These are phyloP conservation scores for Jaminaea rosea DNA, from an alignment of 1,284 basidiomycete species.

Conservation along the genomic window DNA sequence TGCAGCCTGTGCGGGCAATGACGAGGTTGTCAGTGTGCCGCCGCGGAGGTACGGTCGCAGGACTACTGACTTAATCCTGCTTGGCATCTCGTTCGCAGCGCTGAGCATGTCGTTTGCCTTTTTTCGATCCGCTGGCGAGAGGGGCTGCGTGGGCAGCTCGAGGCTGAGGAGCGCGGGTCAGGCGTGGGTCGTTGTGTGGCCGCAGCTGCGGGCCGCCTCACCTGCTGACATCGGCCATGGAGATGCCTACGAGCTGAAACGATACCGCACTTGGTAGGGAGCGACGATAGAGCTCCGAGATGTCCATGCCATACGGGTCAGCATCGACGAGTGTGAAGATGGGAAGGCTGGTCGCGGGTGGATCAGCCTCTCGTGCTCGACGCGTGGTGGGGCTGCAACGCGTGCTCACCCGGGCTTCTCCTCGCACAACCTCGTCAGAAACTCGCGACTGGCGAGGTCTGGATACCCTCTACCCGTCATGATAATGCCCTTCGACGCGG, in stretches of 20 bases:
- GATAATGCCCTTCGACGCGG: not conserved
- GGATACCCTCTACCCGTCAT: constrained; percentile 34
- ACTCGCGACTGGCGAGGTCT: constrained; percentile 17
- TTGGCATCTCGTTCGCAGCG: no score
- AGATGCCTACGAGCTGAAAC: not conserved
- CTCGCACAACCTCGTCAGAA: constrained; percentile 8
- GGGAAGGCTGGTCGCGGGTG: not conserved
- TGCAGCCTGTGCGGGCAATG: not conserved
- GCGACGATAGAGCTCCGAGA: not conserved
- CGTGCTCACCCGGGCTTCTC: not conserved
- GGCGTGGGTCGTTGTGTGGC: not conserved
- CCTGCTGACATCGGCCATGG: not conserved
- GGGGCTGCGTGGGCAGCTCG: no score
- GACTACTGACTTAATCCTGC: no score
- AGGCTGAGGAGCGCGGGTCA: no score
- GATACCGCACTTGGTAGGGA: not conserved
- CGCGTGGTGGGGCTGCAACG: not conserved
- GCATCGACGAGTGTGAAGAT: not conserved
- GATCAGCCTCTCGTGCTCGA: not conserved
- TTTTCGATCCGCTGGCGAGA: no score
- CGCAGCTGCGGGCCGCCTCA: not conserved
- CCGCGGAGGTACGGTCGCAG: not conserved
- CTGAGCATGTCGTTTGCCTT: not conserved
- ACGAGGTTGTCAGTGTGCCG: not conserved
- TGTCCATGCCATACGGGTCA: not conserved